Evolutionary conservation across 331 rosid genomes (phyloP).

Genomic region (Malus hybrid): DNA sequence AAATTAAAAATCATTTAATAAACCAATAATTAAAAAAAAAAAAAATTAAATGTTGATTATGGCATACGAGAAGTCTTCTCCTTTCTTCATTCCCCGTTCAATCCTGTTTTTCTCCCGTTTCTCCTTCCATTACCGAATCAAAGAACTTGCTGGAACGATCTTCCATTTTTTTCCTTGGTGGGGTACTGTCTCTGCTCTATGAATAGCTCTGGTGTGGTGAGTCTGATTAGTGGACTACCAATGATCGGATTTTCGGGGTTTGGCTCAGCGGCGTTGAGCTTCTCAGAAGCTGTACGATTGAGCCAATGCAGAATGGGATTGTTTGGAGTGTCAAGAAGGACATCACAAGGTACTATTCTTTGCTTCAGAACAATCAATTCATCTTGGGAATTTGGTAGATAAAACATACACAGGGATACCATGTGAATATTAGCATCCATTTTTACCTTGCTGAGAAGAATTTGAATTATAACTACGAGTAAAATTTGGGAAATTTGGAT

Average conservation of each 20-base stretch:
- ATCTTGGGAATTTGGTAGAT: conserved; percentile 58
- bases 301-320: conserved; percentile 60
- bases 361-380: conserved; percentile 42
- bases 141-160: no score
- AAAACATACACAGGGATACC: conserved; percentile 69
- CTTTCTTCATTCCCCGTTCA: no score
- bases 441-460: conserved; percentile 43
- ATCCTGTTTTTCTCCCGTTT: no score
- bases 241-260: conserved; percentile 78
- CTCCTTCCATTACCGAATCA: no score
- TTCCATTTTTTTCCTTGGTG: no score
- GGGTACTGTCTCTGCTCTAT: no score
- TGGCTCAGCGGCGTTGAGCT: conserved; percentile 86
- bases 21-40: no score
- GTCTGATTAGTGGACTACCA: no score
- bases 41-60: no score
- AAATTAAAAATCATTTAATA: no score
- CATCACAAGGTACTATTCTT: conserved; percentile 63
- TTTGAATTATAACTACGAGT: not conserved
- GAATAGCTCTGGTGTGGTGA: no score
- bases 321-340: conserved; percentile 66
- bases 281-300: conserved; percentile 80
- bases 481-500: not conserved
- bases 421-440: conserved; percentile 49
- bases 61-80: no score